Percentiles rank a stretch among this genome's conserved stretches.
Evolutionary conservation across 257 asterid species (phyloP).

Genomic region (Ocimum tenuiflorum): DNA sequence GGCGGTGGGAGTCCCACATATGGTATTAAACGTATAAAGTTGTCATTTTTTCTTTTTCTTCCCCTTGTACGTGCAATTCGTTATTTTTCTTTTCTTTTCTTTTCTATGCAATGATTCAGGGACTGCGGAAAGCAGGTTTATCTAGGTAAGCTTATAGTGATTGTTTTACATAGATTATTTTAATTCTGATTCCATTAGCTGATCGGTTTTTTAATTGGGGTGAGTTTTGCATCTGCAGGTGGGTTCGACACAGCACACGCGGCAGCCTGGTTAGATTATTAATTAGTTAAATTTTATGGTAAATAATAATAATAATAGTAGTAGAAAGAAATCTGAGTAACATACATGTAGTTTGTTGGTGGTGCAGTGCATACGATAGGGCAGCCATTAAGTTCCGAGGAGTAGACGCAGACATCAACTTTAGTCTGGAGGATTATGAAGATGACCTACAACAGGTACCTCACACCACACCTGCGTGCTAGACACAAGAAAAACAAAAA

Average conservation of each 20-base stretch:
- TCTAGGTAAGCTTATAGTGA: slow-evolving; percentile 42
- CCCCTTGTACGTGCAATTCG: background rate
- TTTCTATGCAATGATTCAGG: slow-evolving; percentile 35
- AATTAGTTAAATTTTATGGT: background rate
- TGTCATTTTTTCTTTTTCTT: background rate
- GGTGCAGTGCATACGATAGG: slow-evolving; percentile 84
- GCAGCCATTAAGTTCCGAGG: slow-evolving; percentile 96
- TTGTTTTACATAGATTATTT: background rate
- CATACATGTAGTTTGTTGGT: no score
- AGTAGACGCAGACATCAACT: slow-evolving; percentile 90
- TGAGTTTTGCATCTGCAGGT: slow-evolving; percentile 35
- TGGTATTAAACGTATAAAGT: slow-evolving; percentile 34
- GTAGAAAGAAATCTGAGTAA: background rate
- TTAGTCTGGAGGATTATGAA: slow-evolving; percentile 61
- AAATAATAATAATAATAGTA: no score
- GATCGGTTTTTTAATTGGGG: background rate
- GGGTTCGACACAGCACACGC: slow-evolving; percentile 96
- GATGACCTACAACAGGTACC: slow-evolving; percentile 85
- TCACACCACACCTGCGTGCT: background rate
- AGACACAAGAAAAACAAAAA: no score
- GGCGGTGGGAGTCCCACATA: slow-evolving; percentile 80
- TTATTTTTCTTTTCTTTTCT: background rate
- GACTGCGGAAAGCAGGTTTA: slow-evolving; percentile 97
- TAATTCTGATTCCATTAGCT: no score
- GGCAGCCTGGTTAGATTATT: slow-evolving; percentile 73